Evolutionary conservation across 805 yeast species (phyloP), one percentile per base, ranked within the genome.

Genomic region (Kuraishia hungarica): DNA sequence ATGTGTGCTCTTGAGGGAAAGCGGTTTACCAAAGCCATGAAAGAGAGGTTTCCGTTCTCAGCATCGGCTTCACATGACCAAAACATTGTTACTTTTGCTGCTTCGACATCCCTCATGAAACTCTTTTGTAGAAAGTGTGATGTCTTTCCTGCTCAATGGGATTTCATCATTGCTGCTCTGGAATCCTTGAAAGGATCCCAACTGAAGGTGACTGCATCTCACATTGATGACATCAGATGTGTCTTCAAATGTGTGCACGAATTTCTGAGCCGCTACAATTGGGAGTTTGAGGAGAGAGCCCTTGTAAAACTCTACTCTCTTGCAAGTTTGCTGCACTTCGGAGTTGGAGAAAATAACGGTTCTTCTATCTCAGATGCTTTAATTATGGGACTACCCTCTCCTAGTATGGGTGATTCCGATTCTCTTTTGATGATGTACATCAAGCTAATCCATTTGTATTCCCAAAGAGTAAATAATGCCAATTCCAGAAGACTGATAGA

Each of bases 341-440:
- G 43, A 17, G 29, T 10, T 26, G 29, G 29, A 26, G 29, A 26
- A 26, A 26, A 26, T 10, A 26, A 28, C 11, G 11, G 35, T 28
- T 28, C 11, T 11, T 11, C 15, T 15, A 35, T 6, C 43, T 2
- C n/a, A 22, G 52, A 50, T n/a, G 43, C 3, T 15, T 2, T 21
- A 50, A 28, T n/a, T 17, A 50, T 57, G 7, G 22, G 56, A 7
- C 64, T 64, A 2, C 53, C 46, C 3, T 55, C 60, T 5, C 29
- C 51, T n/a, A 51, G 52, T 1, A 39, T 62, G 2, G 13, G 39
- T 3, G 57, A 55, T 2, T 54, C 56, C 1, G 74, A 70, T 55
- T 71, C 71, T 1, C 62, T 67, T 48, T 53, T 70, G 11, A 69
- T 66, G 29, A 61, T 64, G 50, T 71, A 69, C 54, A 61, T 70